Conservation (phyloP, 305 asterid species). For the Euphrasia arctica region DNA sequence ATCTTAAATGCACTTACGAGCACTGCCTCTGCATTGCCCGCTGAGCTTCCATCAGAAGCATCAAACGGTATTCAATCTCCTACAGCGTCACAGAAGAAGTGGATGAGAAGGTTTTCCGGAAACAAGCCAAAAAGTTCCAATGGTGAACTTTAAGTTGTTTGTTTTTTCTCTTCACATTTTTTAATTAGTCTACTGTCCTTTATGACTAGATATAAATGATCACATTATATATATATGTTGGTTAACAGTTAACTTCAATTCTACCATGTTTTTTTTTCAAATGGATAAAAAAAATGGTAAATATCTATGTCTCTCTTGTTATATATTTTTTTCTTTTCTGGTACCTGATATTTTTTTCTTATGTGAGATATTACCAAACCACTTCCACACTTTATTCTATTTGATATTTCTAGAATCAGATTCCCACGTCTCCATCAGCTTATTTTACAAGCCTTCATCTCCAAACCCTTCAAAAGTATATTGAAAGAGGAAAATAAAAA, state of each 20-base stretch:
- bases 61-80: constrained; percentile 27
- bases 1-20: constrained; percentile 74
- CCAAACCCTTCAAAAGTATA: not conserved
- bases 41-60: constrained; percentile 70
- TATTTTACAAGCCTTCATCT: not conserved
- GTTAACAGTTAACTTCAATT: not conserved
- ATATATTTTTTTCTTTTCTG: too few species aligned
- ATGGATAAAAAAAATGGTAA: too few species aligned
- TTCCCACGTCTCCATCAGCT: not conserved
- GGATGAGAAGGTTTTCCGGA: constrained; percentile 59
- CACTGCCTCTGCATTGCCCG: constrained; percentile 88
- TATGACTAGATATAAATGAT: not conserved
- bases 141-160: constrained; percentile 23
- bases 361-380: not conserved
- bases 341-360: not conserved
- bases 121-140: constrained; percentile 33
- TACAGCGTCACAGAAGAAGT: constrained; percentile 60
- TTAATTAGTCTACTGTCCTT: not conserved
- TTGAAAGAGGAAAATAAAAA: not conserved
- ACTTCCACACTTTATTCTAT: too few species aligned
- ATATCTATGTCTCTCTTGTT: not conserved
- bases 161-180: constrained; percentile 15
- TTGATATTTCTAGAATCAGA: not conserved
- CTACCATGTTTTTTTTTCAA: not conserved
- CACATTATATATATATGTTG: not conserved